Conservation (phyloP, 176 grass and related monocot genomes). For the maize (Zea mays) region DNA sequence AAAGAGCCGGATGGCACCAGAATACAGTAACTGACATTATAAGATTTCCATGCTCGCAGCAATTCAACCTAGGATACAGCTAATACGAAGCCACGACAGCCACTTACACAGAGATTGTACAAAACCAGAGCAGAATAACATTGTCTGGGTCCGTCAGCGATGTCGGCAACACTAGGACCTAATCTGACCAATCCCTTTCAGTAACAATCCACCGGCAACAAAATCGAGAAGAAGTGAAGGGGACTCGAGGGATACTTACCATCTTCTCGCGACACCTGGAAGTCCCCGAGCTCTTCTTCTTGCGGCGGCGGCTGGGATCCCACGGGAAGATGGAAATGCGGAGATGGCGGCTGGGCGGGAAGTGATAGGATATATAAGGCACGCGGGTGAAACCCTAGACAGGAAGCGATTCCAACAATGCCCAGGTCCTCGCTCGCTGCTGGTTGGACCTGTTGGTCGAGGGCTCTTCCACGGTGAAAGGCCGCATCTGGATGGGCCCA, state of each 20-base stretch:
- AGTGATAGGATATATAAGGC: conserved; percentile 19
- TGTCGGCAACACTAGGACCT: neutral
- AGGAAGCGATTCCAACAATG: conserved; percentile 1
- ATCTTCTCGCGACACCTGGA: conserved; percentile 18
- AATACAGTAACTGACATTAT: neutral
- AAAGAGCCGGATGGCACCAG: neutral
- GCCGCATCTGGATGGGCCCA: neutral
- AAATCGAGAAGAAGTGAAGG: too few species aligned
- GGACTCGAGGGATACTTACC: conserved; percentile 10
- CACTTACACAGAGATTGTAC: neutral
- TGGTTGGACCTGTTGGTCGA: neutral
- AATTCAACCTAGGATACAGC: neutral
- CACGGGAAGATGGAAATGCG: conserved; percentile 4
- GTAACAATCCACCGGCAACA: too few species aligned
- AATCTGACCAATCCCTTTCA: too few species aligned
- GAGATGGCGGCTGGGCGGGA: neutral
- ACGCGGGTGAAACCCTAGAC: conserved; percentile 31
- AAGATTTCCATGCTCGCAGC: neutral
- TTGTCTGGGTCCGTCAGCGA: neutral
- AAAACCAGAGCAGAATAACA: neutral
- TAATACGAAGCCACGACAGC: neutral
- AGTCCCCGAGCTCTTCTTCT: neutral
- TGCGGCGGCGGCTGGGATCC: conserved; percentile 27
- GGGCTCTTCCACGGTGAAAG: neutral
- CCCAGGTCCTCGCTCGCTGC: conserved; percentile 12